Base-by-base conservation (phyloP, 2,329 filamentous ascomycete species). In the Anthostomella pinea region DNA sequence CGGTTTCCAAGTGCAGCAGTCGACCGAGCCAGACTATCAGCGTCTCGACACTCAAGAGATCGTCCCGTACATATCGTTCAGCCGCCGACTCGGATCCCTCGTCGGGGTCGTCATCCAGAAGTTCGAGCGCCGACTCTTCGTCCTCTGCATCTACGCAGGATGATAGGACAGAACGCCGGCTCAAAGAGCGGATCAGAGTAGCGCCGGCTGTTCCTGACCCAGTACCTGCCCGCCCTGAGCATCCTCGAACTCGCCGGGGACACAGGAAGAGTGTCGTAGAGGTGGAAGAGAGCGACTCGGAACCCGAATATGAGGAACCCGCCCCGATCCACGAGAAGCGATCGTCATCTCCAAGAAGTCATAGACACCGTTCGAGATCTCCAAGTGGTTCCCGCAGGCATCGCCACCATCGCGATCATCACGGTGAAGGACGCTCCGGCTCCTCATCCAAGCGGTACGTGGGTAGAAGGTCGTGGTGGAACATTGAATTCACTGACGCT, bases 101-200 rank as follows among this genome's bases (percentile, higher is more conserved):
- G 17, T 64, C 53, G 34, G 56, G 54, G 28, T 62, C 53, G 31
- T 65, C 64, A 3, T 52, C 60, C 6, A 59, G 53, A 33, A 66
- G 63, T 17, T 64, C 65, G 5, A 67, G 65, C 14, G 56, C 56
- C 24, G 64, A 64, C 10, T 64, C 63, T n/a, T 20, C 15, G 5
- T 35, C 33, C 11, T 28, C 33, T 9, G 22, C 15, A 9, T 35
- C 33, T 15, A 27, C 25, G 9, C 33, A 22, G 14, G 33, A 28
- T 15, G 21, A 16, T 5, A 23, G 18, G 13, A 33, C 18, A 17
- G 19, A 31, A 19, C 18, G 17, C 24, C 24, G 30, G 13, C 43
- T 48, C 25, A 52, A 48, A 33, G 43, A 49, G 22, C 46, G 38
- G 19, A 46, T 48, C 33, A 45, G 46, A 33, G 43, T 38, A 8